Evolutionary conservation across 179 eudicot genomes (phyloP), one percentile per base, ranked within the genome.

Genomic region (Drosera spatulata): DNA sequence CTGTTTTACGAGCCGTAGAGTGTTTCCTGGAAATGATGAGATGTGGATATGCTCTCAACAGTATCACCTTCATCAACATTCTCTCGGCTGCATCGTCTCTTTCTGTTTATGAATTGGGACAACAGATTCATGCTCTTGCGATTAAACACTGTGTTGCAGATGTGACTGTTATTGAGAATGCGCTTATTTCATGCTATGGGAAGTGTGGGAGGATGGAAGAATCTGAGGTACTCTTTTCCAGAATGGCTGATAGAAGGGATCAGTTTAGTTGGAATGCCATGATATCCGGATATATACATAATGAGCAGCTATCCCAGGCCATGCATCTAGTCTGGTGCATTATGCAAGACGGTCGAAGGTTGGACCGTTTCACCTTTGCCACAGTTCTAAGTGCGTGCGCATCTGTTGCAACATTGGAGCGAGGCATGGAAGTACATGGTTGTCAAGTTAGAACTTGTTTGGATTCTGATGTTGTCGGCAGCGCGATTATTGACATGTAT

Each of bases 401-500:
- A 48, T 87, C 95, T 2, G 77, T 85, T 68, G 86, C 95, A 61
- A 82, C 95, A 55, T 54, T 87, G 65, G 88, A 82, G 67, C 85
- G 77, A 46, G 95, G 95, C 15, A 85, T 87, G 88, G 91, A 87
- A 73, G 80, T 80, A 59, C 95, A 87, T 70, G 95, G 83, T 67
- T 85, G 91, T 73, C 79, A 76, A 62, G 69, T 81, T 42, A 82
- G 88, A 71, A 83, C 88, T 58, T 72, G 83, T 72, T 63, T 85
- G 72, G 91, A 73, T 58, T 76, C 81, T 50, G 86, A 87, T 67
- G 82, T 87, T 50, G 79, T 88, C 6, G 95, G 88, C 37, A 86
- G 86, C 72, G 88, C 96, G 33, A 79, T 87, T 54, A 82, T 87
- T 65, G 96, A 85, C 81, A 87, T 87, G 95, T 87, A 87, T 53